Base-by-base conservation (phyloP, 1,284 basidiomycete genomes). In the Gomphus sp. region DNA sequence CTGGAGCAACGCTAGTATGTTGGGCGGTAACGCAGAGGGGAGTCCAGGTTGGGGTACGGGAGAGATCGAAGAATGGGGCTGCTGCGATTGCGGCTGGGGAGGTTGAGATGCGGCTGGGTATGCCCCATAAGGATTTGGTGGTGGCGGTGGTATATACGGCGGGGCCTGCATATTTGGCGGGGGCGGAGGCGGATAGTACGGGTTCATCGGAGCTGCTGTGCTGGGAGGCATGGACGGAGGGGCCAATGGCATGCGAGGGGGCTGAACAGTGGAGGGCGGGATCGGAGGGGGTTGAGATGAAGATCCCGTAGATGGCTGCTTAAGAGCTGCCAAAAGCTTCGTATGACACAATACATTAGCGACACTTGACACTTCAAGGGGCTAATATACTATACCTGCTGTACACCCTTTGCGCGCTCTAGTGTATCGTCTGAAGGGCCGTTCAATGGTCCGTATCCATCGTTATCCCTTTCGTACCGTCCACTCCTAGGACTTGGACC, bases 361-460 rank as follows among this genome's bases (percentile, higher is more conserved):
- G 14, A 28, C 18, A 14, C 43, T 31, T 9, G 39, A 12, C 4
- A n/a, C 22, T 14, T 41, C 8, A 16, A 18, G 28, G 12, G 25
- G 31, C 8, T 34, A 34, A 31, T n/a, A 54, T 33, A 22, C 62
- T 72, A 49, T 62, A 81, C 80, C 68, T 89, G 87, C 66, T 91
- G 89, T 2, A 91, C 89, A 70, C 82, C 88, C 58, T 84, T 81
- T 4, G 89, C 89, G 74, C 91, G 87, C 66, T 91, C 89, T 31
- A 91, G 73, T 28, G 88, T 85, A 58, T 90, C 87, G 41, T 74
- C 70, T 39, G 73, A 67, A 14, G 50, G 37, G 16, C 49, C 50
- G 43, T 28, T 59, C 43, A 50, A 50, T 47, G 55, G n/a, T 44
- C 60, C 50, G 25, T 71, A 73, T 53, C 72, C 67, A 61, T 74